These are phyloP conservation scores for Akanthomyces muscarius DNA, from an alignment of 2,329 filamentous ascomycete genomes.

Conservation along the genomic window DNA sequence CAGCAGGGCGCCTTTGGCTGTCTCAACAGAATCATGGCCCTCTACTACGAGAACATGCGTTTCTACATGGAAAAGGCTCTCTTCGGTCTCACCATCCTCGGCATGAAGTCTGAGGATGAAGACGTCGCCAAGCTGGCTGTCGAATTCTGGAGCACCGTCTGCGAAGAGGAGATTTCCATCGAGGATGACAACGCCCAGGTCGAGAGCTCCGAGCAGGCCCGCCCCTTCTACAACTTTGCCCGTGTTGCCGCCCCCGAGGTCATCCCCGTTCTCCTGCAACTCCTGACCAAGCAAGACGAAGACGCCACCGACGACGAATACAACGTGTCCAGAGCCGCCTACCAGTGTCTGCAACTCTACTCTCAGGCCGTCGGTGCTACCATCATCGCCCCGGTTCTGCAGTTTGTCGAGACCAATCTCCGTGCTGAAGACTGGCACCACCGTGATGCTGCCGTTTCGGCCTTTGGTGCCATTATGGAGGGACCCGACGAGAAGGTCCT, in stretches of 20 bases:
- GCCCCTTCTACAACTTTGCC: conserved; percentile 94
- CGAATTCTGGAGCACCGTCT: conserved; percentile 99
- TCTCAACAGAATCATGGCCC: conserved; percentile 95
- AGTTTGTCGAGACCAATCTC: conserved; percentile 89
- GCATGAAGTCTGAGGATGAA: conserved; percentile 97
- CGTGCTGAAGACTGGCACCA: conserved; percentile 90
- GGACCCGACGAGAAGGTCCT: conserved; percentile 90
- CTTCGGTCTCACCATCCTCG: conserved; percentile 93
- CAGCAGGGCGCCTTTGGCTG: conserved; percentile 96
- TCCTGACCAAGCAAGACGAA: conserved; percentile 96
- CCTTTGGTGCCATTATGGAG: conserved; percentile 98
- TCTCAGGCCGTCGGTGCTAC: conserved; percentile 83
- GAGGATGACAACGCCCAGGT: conserved; percentile 85
- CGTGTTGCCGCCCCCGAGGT: conserved; percentile 91
- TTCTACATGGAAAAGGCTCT: conserved; percentile 99
- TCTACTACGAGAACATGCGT: conserved; percentile 99
- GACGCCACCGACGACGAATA: conserved; percentile 96
- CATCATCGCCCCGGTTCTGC: conserved; percentile 80
- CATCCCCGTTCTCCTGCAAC: conserved; percentile 80
- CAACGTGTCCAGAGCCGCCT: conserved; percentile 90
- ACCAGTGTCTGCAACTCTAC: conserved; percentile 95
- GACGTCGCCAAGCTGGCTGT: conserved; percentile 97
- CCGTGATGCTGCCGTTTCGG: conserved; percentile 92
- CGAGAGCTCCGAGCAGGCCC: conserved; percentile 77
- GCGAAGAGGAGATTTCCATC: conserved; percentile 96